Evolutionary conservation across 75 land plant species (phyloP), one percentile per base, ranked within the genome.

Genomic region (Larix kaempferi): DNA sequence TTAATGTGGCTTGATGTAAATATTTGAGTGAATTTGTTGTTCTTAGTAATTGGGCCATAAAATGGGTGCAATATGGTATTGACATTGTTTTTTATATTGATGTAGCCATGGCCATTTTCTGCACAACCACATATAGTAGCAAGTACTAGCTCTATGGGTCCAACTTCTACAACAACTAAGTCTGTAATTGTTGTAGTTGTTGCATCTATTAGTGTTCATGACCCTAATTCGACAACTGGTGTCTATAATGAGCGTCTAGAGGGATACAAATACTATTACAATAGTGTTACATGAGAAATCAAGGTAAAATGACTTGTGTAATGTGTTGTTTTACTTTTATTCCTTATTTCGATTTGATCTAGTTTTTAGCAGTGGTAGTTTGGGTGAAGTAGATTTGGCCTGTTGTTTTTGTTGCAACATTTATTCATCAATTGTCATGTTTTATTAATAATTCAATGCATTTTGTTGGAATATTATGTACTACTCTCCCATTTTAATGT

Each of bases 231-330:
- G 14, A 25, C 57, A 21, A 83, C 86, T 25, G 84, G 86, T 80
- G 78, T 80, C 27, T 86, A 86, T 86, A 84, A 86, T 27, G 88
- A 86, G 76, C 88, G 84, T 25, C 88, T 86, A n/a, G 88, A 86
- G 22, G 88, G 88, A 11, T 82, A 86, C 77, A 86, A 86, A 57
- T 86, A 86, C 57, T 86, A 86, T 76, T 86, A 86, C 79, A 86
- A 86, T 66, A 84, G 87, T 29, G 59, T 55, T 39, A 86, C 87
- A 26, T 75, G 86, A 19, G 88, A 86, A 81, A 86, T 86, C 82
- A 86, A 82, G 87, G 88, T 86, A 79, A 37, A 19, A 0, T 25
- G 16, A 15, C 16, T 15, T 11, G 52, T 44, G 52, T 44, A 44
- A 44, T 44, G 52, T n/a, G n/a, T n/a, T 44, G 52, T 44, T 44